Evolutionary conservation across 176 grass and related monocot species (phyloP).

Genomic region (Luzula sylvatica): DNA sequence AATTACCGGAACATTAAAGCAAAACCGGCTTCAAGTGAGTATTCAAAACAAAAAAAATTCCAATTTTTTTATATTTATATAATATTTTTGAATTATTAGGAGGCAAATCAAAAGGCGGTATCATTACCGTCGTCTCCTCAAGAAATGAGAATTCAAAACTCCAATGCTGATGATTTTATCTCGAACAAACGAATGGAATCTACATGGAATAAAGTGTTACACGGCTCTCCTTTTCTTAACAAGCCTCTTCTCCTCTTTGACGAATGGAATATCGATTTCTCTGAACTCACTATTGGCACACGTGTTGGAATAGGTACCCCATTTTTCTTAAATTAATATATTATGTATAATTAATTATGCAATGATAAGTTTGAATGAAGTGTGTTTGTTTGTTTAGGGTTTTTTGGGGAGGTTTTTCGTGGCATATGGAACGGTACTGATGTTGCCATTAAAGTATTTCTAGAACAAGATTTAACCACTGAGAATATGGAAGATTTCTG

Average conservation of each 20-base stretch:
- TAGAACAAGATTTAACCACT: conserved; percentile 95
- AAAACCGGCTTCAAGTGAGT: conserved; percentile 67
- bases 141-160: conserved; percentile 57
- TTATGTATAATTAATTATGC: conserved; percentile 2
- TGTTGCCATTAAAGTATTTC: conserved; percentile 98
- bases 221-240: conserved; percentile 66
- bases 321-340: neutral
- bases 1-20: conserved; percentile 99
- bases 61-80: conserved; percentile 6
- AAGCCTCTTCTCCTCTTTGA: conserved; percentile 89
- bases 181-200: conserved; percentile 60
- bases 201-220: conserved; percentile 79
- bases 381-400: conserved; percentile 42
- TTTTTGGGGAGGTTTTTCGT: conserved; percentile 97
- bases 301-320: conserved; percentile 94
- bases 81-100: conserved; percentile 10
- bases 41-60: too few relatives aligned
- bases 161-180: conserved; percentile 53
- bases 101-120: conserved; percentile 69
- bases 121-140: conserved; percentile 94
- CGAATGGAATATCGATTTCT: conserved; percentile 98
- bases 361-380: neutral
- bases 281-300: conserved; percentile 91
- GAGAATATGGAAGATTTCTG: conserved; percentile 99
- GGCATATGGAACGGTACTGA: conserved; percentile 99